Base-by-base conservation (phyloP, 2,329 filamentous ascomycete genomes). In the Verticillium klebahnii region DNA sequence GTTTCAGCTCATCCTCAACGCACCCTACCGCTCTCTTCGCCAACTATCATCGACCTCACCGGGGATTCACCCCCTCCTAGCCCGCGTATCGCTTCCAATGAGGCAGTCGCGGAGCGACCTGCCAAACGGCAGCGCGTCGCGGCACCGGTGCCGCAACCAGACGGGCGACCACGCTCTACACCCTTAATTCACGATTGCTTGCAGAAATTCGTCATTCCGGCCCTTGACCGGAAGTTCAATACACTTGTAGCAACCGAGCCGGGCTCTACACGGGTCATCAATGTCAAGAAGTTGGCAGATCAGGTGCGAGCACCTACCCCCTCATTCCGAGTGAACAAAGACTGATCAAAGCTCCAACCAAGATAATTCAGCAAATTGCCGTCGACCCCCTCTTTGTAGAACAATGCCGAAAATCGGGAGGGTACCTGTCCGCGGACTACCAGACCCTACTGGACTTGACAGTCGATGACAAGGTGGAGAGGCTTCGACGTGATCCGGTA, bases 191-290 rank as follows among this genome's bases (percentile, higher is more conserved):
- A 66, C 56, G 61, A 67, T 1, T 73, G 72, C 39, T 52, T 77
- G 9, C 65, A 64, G 25, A 60, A 64, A 1, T 73, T 75, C 39
- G 69, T 78, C 1, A 61, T 74, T 5, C 75, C 76, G 1, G 69
- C 32, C 2, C 32, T 23, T 2, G 32, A 36, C 55, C n/a, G 32
- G 6, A 57, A 32, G 29, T 57, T 34, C n/a, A 15, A 57, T 19
- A 52, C n/a, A 3, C 11, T 23, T 17, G 55, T 32, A 2, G n/a
- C 15, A 23, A n/a, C 19, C n/a, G 32, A 57, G 55, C 45, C 45
- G 55, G 31, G 32, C 7, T 32, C 37, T 36, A 6, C 29, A n/a
- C 32, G 8, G 12, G 7, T 14, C 5, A n/a, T 23, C 31, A 19
- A 52, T 19, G 23, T 19, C n/a, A 23, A 23, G n/a, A 52, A 52